Conservation (phyloP, 1,284 basidiomycete species). For the Trichosporon sp. region DNA sequence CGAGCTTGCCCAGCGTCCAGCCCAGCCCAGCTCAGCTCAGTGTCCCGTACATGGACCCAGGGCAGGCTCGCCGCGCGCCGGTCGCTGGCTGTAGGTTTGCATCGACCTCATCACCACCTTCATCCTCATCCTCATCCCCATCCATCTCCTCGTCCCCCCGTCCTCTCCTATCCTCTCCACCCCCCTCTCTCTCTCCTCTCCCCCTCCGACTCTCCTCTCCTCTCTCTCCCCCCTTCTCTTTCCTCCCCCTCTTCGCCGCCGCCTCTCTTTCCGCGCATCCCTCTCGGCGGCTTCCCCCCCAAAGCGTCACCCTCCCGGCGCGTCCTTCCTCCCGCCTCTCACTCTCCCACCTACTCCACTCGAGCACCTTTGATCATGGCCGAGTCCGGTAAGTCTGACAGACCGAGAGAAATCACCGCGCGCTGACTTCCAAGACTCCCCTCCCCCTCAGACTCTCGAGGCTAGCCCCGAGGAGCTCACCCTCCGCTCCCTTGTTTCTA, state of each 20-base stretch:
- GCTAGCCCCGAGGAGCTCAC: constrained; percentile 57
- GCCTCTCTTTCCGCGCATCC: constrained; percentile 14
- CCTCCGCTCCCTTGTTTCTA: constrained; percentile 85
- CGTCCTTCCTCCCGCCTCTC: constrained; percentile 9
- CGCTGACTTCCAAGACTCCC: constrained; percentile 17
- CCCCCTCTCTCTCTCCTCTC: constrained; percentile 21
- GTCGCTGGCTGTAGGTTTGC: background rate
- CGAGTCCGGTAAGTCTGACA: constrained; percentile 10
- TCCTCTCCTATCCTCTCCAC: constrained; percentile 11
- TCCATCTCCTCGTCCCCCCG: constrained; percentile 6
- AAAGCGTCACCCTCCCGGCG: constrained; percentile 5
- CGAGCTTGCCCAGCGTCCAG: background rate
- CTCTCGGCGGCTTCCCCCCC: background rate
- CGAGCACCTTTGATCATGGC: constrained; percentile 8
- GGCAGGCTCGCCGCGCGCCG: background rate
- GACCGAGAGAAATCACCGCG: background rate
- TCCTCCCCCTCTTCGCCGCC: constrained; percentile 13
- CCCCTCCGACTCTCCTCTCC: constrained; percentile 13
- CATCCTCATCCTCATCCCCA: constrained; percentile 12
- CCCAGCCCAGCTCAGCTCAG: too few species aligned
- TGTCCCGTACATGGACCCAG: too few species aligned
- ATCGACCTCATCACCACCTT: constrained; percentile 7
- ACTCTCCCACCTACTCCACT: constrained; percentile 19
- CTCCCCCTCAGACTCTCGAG: constrained; percentile 30
- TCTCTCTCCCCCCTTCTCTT: constrained; percentile 5